Percentiles rank a stretch among this genome's conserved stretches.
Conservation (phyloP, 768 basidiomycete genomes). For the Sarcomyxa edulis region DNA sequence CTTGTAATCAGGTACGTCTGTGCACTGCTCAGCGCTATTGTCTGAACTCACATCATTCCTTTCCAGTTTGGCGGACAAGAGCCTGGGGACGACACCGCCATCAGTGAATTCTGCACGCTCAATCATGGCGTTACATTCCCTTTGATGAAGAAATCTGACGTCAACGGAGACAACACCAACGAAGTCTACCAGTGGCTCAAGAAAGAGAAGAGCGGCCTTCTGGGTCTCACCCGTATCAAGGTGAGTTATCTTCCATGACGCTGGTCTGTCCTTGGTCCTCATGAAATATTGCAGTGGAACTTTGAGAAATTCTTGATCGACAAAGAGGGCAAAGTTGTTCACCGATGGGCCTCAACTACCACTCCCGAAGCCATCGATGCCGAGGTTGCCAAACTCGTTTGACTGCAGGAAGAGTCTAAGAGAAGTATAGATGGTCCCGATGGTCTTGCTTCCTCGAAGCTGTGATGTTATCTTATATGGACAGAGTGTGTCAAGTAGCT, state of each 20-base stretch:
- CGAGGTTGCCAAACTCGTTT: conserved; percentile 60
- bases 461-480: too few species aligned
- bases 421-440: too few species aligned
- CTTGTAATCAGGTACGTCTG: conserved; percentile 71
- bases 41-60: conserved; percentile 1
- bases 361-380: conserved; percentile 58
- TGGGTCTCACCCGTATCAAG: conserved; percentile 74
- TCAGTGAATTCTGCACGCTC: conserved; percentile 66
- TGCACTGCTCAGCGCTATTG: background rate
- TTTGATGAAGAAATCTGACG: conserved; percentile 89
- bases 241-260: conserved; percentile 27
- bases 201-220: conserved; percentile 64
- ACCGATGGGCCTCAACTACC: conserved; percentile 75
- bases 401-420: conserved; percentile 9
- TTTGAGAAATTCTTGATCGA: conserved; percentile 88
- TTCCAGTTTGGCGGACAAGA: conserved; percentile 80
- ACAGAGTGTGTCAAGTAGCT: too few species aligned
- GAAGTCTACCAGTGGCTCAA: conserved; percentile 86
- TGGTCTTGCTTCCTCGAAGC: too few species aligned
- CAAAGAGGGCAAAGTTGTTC: conserved; percentile 68
- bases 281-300: conserved; percentile 61
- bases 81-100: conserved; percentile 72
- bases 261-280: background rate
- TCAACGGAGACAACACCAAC: conserved; percentile 84
- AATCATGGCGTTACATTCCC: conserved; percentile 92